Base-by-base conservation (phyloP, 306 rosid genomes). In the Trifolium pratense region DNA sequence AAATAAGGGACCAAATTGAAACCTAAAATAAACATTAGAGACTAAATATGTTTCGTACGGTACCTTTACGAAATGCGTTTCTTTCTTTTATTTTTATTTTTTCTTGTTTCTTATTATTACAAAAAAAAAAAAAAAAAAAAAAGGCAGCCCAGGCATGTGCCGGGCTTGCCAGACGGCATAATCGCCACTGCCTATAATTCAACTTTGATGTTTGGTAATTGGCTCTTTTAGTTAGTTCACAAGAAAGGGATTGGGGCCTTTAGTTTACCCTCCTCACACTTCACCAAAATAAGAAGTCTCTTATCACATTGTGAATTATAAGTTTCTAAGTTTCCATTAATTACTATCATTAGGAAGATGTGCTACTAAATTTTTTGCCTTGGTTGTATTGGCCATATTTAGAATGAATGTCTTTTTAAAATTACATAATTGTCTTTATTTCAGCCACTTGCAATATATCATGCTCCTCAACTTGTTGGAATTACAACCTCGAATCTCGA, bases 381-480 rank as follows among this genome's bases (percentile, higher is more conserved):
- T 20, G 20, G 20, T 43, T 70, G 66, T 65, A 70, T 49, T 23
- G 5, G 12, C n/a, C 48, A 62, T 68, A 32, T 17, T 31, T 57
- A 10, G 51, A 73, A 49, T 76, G 11, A 23, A 17, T 73, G 3
- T 36, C 37, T 34, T 68, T 57, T 32, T 15, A n/a, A n/a, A n/a
- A n/a, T n/a, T n/a, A n/a, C n/a, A n/a, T n/a, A 16, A 2, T 59
- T 11, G 65, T 25, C 60, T 66, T 53, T 15, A 15, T 85, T 87
- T 81, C 92, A 89, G 98, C 95, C 96, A 70, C 96, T 88, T 80
- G 83, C 92, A 26, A 68, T 91, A 72, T 89, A 86, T 76, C 81
- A 82, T 69, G 98, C 96, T 66, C 71, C 75, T 77, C 88, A 79
- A 73, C 82, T 88, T 20, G 60, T 83, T 81, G 92, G 89, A 65